Conservation (phyloP, 805 yeast species). For the Metschnikowia lochheadii region DNA sequence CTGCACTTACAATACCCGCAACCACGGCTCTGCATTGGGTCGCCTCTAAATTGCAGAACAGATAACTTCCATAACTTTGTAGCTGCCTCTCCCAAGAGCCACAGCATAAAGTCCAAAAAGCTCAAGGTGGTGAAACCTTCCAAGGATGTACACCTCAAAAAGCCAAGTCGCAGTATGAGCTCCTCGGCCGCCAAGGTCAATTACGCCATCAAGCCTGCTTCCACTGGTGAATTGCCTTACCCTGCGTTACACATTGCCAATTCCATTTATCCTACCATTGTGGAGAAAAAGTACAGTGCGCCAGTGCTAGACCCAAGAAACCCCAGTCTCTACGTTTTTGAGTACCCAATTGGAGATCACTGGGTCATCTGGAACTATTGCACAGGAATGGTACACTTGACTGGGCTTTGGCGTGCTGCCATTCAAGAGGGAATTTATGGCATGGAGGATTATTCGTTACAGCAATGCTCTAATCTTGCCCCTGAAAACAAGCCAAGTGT, state of each 20-base stretch:
- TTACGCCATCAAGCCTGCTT: neutral
- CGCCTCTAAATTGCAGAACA: neutral
- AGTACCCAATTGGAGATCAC: slow-evolving; percentile 63
- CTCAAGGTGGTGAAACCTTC: neutral
- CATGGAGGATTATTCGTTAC: neutral
- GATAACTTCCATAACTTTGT: neutral
- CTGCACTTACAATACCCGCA: neutral
- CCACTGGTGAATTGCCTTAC: neutral
- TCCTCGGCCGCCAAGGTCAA: neutral
- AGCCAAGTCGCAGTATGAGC: neutral
- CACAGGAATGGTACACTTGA: slow-evolving; percentile 81
- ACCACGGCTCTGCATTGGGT: neutral
- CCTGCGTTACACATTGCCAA: neutral
- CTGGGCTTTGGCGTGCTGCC: slow-evolving; percentile 78
- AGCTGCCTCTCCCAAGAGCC: neutral
- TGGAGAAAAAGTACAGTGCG: slow-evolving; percentile 58
- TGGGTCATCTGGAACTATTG: slow-evolving; percentile 84
- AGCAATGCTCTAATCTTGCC: neutral
- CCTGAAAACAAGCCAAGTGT: neutral
- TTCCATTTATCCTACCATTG: slow-evolving; percentile 5
- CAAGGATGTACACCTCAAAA: neutral
- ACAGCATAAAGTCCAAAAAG: neutral
- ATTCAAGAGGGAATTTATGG: slow-evolving; percentile 12
- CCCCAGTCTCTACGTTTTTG: slow-evolving; percentile 64
- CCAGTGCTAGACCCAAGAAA: slow-evolving; percentile 61